Base-by-base conservation (phyloP, 164 flowering plant species). In the Chloranthus sessilifolius region DNA sequence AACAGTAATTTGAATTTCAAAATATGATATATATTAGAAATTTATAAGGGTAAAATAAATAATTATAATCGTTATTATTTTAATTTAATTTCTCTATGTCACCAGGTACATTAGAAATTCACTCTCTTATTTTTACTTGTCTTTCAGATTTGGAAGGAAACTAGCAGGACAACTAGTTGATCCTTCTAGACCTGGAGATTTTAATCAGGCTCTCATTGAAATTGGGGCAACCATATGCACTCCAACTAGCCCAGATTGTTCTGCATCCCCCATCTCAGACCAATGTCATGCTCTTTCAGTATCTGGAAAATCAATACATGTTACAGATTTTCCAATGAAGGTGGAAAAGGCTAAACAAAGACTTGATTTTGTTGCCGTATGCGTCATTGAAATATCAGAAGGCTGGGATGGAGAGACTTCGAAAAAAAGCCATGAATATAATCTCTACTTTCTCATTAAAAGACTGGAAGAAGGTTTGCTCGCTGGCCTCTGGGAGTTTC, bases 401-500 rank as follows among this genome's bases (percentile, higher is more conserved):
- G 49, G 40, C 37, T 29, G 22, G 9, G 44, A 52, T 21, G 42
- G 43, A 23, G 65, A 60, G 35, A 15, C 30, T 34, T 42, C 29
- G 20, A 57, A 68, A 49, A 61, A 41, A 41, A 29, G 39, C 37
- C 61, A 57, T 57, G 43, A 63, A 33, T 61, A 47, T 16, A 70
- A 75, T 37, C 52, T 44, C 35, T 79, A 73, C 64, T 77, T 88
- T 67, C 76, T 88, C 19, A 71, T 82, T 16, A 85, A 83, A 62
- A 83, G 98, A 59, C 96, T 94, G 15, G 76, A 85, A 28, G 77
- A 75, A 65, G 98, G 98, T 22, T 61, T 92, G 68, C 96, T 88
- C 49, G 96, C 96, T 60, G 98, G 98, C 44, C 83, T 92, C 5
- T 92, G 98, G 98, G 98, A 91, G 72, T 88, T 92, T 53, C 96